Evolutionary conservation across 768 basidiomycete genomes (phyloP).

Genomic region (Coprinellus micaceus): DNA sequence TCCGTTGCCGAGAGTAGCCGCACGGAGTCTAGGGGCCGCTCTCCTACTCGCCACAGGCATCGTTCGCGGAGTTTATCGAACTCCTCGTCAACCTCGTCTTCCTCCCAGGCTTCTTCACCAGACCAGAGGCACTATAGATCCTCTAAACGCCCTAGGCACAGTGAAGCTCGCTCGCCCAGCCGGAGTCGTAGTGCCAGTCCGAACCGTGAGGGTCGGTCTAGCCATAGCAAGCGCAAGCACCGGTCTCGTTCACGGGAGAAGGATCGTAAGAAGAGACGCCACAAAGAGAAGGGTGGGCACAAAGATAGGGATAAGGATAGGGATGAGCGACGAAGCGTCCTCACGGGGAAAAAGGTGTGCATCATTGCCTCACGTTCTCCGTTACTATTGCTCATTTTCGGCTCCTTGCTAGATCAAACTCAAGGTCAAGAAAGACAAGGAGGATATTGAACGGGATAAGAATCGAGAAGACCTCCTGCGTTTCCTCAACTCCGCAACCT

Average conservation of each 20-base stretch:
- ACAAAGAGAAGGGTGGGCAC: slow-evolving; percentile 27
- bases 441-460: slow-evolving; percentile 52
- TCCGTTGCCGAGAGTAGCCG: background rate
- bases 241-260: slow-evolving; percentile 16
- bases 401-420: slow-evolving; percentile 52
- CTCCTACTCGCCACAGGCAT: background rate
- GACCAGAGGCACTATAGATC: background rate
- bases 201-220: background rate
- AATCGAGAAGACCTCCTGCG: slow-evolving; percentile 50
- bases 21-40: background rate
- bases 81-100: background rate
- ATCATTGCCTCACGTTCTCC: background rate
- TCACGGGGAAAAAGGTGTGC: slow-evolving; percentile 60
- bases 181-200: background rate
- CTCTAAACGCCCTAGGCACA: slow-evolving; percentile 1
- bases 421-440: slow-evolving; percentile 58
- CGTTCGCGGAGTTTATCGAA: background rate
- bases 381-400: background rate
- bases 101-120: background rate
- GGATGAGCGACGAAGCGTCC: slow-evolving; percentile 47
- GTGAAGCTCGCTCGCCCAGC: slow-evolving; percentile 1
- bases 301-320: slow-evolving; percentile 24
- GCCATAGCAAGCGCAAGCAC: slow-evolving; percentile 6
- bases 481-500: slow-evolving; percentile 50
- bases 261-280: slow-evolving; percentile 27